Base-by-base conservation (phyloP, 2,329 filamentous ascomycete species). In the Beauveria rudraprayagi region DNA sequence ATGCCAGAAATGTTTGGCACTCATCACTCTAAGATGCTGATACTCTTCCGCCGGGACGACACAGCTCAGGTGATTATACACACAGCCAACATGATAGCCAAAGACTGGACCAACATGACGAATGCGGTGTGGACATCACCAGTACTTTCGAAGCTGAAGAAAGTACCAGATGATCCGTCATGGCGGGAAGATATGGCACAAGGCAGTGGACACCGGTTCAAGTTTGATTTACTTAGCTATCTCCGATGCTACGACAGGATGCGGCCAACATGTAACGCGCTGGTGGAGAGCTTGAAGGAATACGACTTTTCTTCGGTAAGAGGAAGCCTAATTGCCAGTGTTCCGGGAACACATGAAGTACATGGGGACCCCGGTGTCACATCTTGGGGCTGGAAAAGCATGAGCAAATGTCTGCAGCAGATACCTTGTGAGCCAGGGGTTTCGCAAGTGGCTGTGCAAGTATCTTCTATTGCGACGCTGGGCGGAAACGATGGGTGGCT, bases 51-150 rank as follows among this genome's bases (percentile, higher is more conserved):
- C 5, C 86, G 89, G 70, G 91, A 96, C 69, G 85, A 88, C 64
- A 83, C 80, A 0, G 89, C 88, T 0, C 89, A 95, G 73, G 77
- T 96, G 6, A 75, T 95, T 61, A 92, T 96, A 34, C 90, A 95
- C 67, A 96, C 92, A 0, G 91, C 92, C 19, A 96, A 96, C 67
- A 91, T 96, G 88, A 93, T 96, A n/a, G 70, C 80, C 4, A 85
- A 87, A 60, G 92, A 96, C 71, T 96, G 92, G 92, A 82, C 79
- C 1, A 94, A 94, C 66, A 90, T 96, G 89, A 89, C 87, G 1
- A 91, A 96, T 71, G 91, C 85, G 1, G 83, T 90, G 5, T 96
- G 92, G 92, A 79, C 76, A 55, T 93, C 90, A 0, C 90, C 90
- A 0, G 70, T 83, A 1, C 82, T 96, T 1, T 86, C 89, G 1